Evolutionary conservation across 2,329 filamentous ascomycete genomes (phyloP).

Genomic region (Trichoderma endophyticum): DNA sequence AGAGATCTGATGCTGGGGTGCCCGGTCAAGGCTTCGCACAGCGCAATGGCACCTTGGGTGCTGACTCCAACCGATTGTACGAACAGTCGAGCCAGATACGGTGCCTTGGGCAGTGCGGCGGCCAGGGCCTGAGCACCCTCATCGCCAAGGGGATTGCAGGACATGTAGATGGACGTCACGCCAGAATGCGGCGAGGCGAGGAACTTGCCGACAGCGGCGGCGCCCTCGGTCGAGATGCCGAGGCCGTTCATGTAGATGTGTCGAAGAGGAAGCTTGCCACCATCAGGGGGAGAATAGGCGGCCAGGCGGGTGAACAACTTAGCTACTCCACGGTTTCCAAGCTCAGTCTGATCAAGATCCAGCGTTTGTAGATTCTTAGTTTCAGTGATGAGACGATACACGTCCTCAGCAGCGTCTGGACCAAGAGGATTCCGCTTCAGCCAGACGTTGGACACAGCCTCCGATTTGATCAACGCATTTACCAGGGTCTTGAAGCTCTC

Average conservation of each 20-base stretch:
- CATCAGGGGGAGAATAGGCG: conserved; percentile 28
- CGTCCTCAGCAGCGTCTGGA: conserved; percentile 35
- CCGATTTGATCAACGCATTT: conserved; percentile 42
- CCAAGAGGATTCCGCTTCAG: conserved; percentile 53
- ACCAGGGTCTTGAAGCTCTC: conserved; percentile 41
- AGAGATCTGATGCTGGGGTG: conserved; percentile 38
- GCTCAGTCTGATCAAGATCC: conserved; percentile 52
- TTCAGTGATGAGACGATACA: conserved; percentile 44
- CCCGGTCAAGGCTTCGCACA: conserved; percentile 36
- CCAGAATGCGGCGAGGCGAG: conserved; percentile 33
- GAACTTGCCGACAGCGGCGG: conserved; percentile 33
- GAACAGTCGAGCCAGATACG: conserved; percentile 35
- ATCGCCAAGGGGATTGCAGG: conserved; percentile 38
- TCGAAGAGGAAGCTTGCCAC: conserved; percentile 31
- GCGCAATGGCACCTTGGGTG: conserved; percentile 36
- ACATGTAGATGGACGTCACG: conserved; percentile 38
- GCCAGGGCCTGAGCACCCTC: conserved; percentile 32
- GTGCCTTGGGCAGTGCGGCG: conserved; percentile 31
- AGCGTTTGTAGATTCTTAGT: conserved; percentile 45
- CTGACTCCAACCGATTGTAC: conserved; percentile 45
- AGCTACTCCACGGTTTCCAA: conserved; percentile 46
- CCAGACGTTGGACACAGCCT: conserved; percentile 49
- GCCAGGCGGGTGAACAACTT: conserved; percentile 41
- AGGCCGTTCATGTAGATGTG: conserved; percentile 38
- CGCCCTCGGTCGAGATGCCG: conserved; percentile 33